Percentiles rank a stretch among this genome's conserved stretches.
These are phyloP conservation scores for Hypocrella siamensis DNA, from an alignment of 2,329 filamentous ascomycete species.

Conservation along the genomic window DNA sequence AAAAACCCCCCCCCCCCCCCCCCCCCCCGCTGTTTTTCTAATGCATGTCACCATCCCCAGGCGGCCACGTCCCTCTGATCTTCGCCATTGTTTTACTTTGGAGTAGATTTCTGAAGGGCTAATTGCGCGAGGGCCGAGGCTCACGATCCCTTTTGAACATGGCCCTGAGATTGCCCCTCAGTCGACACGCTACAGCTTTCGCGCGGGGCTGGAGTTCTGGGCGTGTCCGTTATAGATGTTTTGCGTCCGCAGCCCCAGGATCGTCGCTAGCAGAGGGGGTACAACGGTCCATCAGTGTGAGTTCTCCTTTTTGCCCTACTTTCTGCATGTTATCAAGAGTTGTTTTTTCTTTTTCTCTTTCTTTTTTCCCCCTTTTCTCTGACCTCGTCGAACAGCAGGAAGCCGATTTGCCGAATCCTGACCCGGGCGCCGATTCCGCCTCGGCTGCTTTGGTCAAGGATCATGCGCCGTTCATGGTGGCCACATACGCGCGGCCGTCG, in stretches of 20 bases:
- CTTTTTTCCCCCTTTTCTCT: not conserved
- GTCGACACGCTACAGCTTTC: no score
- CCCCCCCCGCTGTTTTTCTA: no score
- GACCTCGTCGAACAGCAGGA: not conserved
- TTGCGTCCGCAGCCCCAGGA: conserved; percentile 11
- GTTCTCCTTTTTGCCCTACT: no score
- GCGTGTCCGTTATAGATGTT: not conserved
- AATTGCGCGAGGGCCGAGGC: no score
- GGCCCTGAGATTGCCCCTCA: no score
- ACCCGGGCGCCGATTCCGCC: conserved; percentile 57
- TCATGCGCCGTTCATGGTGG: conserved; percentile 79
- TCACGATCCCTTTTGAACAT: no score
- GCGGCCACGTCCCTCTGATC: no score
- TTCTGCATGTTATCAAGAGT: no score
- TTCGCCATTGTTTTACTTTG: no score
- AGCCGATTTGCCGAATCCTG: conserved; percentile 40
- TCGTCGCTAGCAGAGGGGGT: conserved; percentile 18
- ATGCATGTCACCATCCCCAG: no score
- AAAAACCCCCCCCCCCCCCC: no score
- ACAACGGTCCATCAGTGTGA: conserved; percentile 19
- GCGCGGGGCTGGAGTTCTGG: conserved; percentile 1
- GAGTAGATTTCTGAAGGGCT: no score
- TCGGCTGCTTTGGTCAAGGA: conserved; percentile 61
- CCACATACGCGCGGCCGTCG: conserved; percentile 80
- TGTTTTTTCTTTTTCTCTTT: not conserved